Evolutionary conservation across 2,329 filamentous ascomycete species (phyloP).

Genomic region (Metarhizium brunneum): DNA sequence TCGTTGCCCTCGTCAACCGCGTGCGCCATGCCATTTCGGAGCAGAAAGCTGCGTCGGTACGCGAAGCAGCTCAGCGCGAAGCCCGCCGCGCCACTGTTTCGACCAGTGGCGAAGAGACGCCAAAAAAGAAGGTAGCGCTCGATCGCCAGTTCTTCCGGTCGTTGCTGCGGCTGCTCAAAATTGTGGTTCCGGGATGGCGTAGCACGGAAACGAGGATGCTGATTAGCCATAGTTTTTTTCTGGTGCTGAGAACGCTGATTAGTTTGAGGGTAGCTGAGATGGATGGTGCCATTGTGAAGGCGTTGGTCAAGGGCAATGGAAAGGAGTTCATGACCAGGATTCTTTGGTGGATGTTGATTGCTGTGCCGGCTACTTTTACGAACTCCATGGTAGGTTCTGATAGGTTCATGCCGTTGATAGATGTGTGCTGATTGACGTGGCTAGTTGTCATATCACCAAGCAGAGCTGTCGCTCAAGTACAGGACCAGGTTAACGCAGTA

Average conservation of each 20-base stretch:
- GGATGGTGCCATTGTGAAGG: slow-evolving; percentile 89
- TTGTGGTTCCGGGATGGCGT: slow-evolving; percentile 83
- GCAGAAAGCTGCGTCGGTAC: slow-evolving; percentile 74
- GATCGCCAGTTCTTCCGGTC: slow-evolving; percentile 76
- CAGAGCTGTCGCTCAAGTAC: slow-evolving; percentile 86
- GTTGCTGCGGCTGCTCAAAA: slow-evolving; percentile 66
- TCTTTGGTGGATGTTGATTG: slow-evolving; percentile 98
- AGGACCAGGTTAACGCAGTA: slow-evolving; percentile 86
- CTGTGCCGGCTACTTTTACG: slow-evolving; percentile 91
- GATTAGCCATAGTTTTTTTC: slow-evolving; percentile 84
- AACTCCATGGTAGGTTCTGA: slow-evolving; percentile 78
- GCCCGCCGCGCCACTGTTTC: slow-evolving; percentile 40
- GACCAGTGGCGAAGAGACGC: slow-evolving; percentile 25
- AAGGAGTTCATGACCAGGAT: slow-evolving; percentile 82
- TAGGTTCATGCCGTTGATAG: neutral
- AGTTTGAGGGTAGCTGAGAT: slow-evolving; percentile 94
- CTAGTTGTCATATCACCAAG: slow-evolving; percentile 92
- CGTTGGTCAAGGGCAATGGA: slow-evolving; percentile 80
- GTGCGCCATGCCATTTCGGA: slow-evolving; percentile 86
- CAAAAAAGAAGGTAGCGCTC: slow-evolving; percentile 76
- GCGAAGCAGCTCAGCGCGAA: slow-evolving; percentile 50
- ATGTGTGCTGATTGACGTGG: neutral
- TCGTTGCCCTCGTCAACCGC: slow-evolving; percentile 73
- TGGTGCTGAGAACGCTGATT: slow-evolving; percentile 83
- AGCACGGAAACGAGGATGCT: slow-evolving; percentile 82